Conservation (phyloP, 164 flowering plant genomes). For the Protea cynaroides region DNA sequence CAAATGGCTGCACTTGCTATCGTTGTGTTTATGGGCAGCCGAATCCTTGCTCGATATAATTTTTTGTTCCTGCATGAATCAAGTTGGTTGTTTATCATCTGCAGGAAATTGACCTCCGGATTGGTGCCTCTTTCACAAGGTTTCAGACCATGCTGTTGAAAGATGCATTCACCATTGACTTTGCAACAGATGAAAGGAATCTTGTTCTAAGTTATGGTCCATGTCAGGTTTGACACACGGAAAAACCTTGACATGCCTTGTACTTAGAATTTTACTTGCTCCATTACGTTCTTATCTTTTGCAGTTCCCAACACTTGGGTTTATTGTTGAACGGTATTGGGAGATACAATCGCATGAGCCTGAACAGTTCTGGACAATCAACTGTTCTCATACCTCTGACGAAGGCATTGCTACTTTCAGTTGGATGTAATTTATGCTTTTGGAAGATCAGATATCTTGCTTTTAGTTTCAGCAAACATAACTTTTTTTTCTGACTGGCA, state of each 20-base stretch:
- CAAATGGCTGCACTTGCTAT: background rate
- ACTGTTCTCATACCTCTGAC: constrained; percentile 79
- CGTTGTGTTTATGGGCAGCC: background rate
- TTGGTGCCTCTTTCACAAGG: constrained; percentile 98
- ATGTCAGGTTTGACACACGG: constrained; percentile 62
- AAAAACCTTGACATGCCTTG: background rate
- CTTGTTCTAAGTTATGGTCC: constrained; percentile 93
- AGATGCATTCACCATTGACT: constrained; percentile 72
- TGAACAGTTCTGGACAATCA: constrained; percentile 92
- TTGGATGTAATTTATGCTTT: constrained; percentile 63
- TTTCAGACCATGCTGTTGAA: constrained; percentile 90
- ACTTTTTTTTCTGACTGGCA: background rate
- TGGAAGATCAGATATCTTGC: background rate
- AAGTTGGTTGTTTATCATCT: background rate
- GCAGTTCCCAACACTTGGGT: constrained; percentile 97
- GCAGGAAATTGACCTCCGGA: constrained; percentile 93
- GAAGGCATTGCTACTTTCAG: constrained; percentile 72
- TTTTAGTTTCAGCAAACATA: background rate
- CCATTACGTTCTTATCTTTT: constrained; percentile 7
- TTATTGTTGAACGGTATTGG: constrained; percentile 94
- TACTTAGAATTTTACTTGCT: background rate
- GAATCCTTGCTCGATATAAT: background rate
- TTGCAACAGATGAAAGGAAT: constrained; percentile 49
- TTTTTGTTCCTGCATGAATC: background rate
- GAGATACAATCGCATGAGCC: constrained; percentile 94